Evolutionary conservation across 139 green algal species (phyloP), one percentile per base, ranked within the genome.

Genomic region (Picochlorum sp.): DNA sequence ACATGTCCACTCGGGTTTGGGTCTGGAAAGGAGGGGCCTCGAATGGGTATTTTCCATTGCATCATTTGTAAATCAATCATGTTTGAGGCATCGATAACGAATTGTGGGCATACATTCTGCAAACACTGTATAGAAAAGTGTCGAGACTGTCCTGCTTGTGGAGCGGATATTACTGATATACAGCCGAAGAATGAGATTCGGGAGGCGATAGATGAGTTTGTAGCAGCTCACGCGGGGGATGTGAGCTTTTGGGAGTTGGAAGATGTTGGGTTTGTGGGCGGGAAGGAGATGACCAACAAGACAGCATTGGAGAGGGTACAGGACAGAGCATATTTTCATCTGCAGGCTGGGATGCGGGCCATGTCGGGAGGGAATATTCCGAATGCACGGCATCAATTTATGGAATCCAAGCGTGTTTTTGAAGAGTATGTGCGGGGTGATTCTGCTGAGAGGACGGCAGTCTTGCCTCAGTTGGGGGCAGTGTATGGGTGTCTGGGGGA

Each of bases 401-500:
- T 5, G 34, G 23, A 51, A 30, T 74, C 59, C 61, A 52, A 50
- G 18, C 7, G 16, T 9, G 45, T 60, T 15, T 21, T 74, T 49
- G 20, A 59, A 47, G 60, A 54, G 20, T 6, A 37, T 41, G 6
- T 41, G 21, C 16, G 20, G 23, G 3, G 46, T 6, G 32, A 26
- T 23, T 21, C 18, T 24, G 66, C 23, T 15, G 56, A 46, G 4
- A 21, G 30, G 14, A 16, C 44, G 23, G 46, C 45, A 38, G 23
- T 49, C 20, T 56, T 56, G 14, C 54, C 46, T 49, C 37, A 56
- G 47, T 61, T 77, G 57, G 71, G 58, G 14, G 58, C 71, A 1
- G 65, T 77, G 34, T 34, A 28, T 34, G 64, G 71, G 38, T 77
- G 71, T 68, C 34, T 77, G 56, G 71, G 71, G 21, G 71, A 77